Evolutionary conservation across 2,329 filamentous ascomycete species (phyloP).

Genomic region (Fusarium acutatum): DNA sequence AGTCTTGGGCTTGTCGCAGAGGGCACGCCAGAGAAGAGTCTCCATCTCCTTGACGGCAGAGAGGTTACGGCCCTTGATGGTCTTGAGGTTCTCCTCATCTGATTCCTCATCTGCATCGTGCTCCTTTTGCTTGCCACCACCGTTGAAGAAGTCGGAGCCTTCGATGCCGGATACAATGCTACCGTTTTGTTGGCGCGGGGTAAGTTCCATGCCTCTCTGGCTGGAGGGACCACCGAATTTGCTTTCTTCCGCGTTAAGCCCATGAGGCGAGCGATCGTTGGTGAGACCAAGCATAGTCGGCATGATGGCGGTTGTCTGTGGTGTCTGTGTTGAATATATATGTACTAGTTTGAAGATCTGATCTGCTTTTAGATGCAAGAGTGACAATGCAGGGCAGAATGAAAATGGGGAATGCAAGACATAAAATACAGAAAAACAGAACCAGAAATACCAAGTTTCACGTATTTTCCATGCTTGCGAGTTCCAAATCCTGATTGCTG

Average conservation of each 20-base stretch:
- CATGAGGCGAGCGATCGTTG: constrained; percentile 38
- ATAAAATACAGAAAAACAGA: constrained; percentile 11
- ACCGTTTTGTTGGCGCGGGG: constrained; percentile 7
- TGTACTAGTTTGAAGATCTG: not conserved
- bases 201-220: constrained; percentile 35
- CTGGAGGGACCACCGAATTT: constrained; percentile 21
- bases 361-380: constrained; percentile 6
- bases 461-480: constrained; percentile 35
- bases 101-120: constrained; percentile 35
- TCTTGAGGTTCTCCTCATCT: constrained; percentile 41
- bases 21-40: constrained; percentile 42
- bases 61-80: constrained; percentile 42
- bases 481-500: constrained; percentile 43
- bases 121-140: constrained; percentile 35
- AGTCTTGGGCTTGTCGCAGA: constrained; percentile 42
- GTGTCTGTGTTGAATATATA: not conserved
- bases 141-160: constrained; percentile 39
- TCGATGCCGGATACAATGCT: constrained; percentile 37
- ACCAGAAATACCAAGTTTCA: constrained; percentile 16
- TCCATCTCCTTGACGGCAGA: constrained; percentile 42
- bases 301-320: constrained; percentile 31
- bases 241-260: constrained; percentile 23
- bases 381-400: not conserved
- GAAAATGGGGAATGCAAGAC: constrained; percentile 6
- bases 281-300: constrained; percentile 42